Evolutionary conservation across 768 basidiomycete genomes (phyloP), one percentile per base, ranked within the genome.

Genomic region (Lactifluus echinatus): DNA sequence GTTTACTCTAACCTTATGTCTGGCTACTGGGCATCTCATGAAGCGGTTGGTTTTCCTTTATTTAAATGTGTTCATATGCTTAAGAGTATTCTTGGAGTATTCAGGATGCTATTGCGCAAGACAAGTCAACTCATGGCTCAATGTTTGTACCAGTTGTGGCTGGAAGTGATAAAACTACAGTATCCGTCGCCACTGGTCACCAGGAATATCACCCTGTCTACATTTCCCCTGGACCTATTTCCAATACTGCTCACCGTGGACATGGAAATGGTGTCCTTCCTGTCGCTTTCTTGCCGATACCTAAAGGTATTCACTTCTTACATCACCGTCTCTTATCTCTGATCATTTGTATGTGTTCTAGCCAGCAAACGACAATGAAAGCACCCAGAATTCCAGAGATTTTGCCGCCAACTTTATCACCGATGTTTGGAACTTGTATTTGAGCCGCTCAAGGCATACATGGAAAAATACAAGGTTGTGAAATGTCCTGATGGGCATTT

Each of bases 401-500:
- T 67, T 50, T 52, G 60, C 5, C 42, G 48, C 1, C 64, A 65
- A 15, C 56, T 66, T 1, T 67, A 60, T 39, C 66, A 66, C 29
- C 1, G 0, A 37, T 19, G 0, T 47, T 57, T 2, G 2, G 15
- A 4, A 5, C 2, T 7, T 3, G 15, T 37, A 6, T 8, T 37
- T 17, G 3, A 17, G 17, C 21, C 40, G 8, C 53, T 66, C 2
- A 56, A 60, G 15, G 19, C 52, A 31, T 31, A 12, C 0, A 68
- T 67, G 68, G 57, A 53, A 0, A 60, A 21, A 2, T 65, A 64
- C 1, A 5, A 42, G 11, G 8, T 42, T 3, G 21, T 23, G 0
- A 21, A 45, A 0, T 74, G 70, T 52, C 65, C 70, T 1, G 72
- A 74, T 64, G 69, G 71, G 0, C 71, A 74, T 46, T 72, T 61